Conservation (phyloP, 202 grass and related monocot genomes). For the Dendrocalamus latiflorus region DNA sequence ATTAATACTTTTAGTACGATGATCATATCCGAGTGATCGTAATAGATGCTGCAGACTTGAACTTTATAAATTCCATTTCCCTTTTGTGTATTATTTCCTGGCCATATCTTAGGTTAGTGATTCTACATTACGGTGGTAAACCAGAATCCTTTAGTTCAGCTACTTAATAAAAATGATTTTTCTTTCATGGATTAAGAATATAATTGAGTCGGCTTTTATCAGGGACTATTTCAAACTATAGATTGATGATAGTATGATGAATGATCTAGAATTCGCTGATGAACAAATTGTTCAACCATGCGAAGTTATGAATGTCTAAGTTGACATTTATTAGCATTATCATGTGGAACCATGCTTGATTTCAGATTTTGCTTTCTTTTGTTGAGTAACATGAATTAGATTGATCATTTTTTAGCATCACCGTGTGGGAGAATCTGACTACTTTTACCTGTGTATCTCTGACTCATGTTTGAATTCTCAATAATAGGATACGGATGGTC, state of each 20-base stretch:
- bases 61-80: not conserved
- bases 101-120: not conserved
- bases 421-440: not conserved
- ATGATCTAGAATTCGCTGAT: not conserved
- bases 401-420: not conserved
- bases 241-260: not conserved
- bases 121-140: not conserved
- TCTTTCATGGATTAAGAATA: not conserved
- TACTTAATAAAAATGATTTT: not conserved
- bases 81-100: not conserved
- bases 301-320: conserved; percentile 7
- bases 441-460: conserved; percentile 2
- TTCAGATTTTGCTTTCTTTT: not conserved
- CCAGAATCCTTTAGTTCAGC: not conserved
- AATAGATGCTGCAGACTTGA: not conserved
- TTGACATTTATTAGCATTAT: not conserved
- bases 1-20: not conserved
- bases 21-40: not conserved
- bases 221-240: conserved; percentile 4
- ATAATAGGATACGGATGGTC: conserved; percentile 74
- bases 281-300: not conserved
- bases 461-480: conserved; percentile 21
- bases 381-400: not conserved
- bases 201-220: not conserved
- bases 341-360: not conserved